A percentile compares a stretch with the other conserved stretches of the same genome.
Conservation (phyloP, 2,329 filamentous ascomycete genomes). For the Phialophora expanda region DNA sequence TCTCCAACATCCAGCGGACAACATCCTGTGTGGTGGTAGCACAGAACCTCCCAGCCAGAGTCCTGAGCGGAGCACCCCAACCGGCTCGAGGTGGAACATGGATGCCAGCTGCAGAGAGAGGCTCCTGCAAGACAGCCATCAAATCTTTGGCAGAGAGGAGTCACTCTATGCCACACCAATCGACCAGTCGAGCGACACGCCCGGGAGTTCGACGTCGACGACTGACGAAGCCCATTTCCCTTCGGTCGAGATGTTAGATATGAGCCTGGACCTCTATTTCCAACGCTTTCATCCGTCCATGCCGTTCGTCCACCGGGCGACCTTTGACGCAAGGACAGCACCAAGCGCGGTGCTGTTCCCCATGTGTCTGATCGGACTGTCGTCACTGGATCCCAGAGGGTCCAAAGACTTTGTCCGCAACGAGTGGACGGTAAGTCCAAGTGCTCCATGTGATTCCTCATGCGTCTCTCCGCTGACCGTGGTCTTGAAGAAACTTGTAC, state of each 20-base stretch:
- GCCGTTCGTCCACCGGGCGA: slow-evolving; percentile 20
- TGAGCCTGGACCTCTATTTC: slow-evolving; percentile 25
- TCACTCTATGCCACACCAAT: slow-evolving; percentile 9
- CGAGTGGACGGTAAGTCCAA: neutral
- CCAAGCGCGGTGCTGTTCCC: slow-evolving; percentile 22
- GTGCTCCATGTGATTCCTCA: neutral
- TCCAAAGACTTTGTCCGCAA: slow-evolving; percentile 16
- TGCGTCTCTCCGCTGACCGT: neutral
- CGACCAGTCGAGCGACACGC: slow-evolving; percentile 17
- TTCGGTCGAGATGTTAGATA: slow-evolving; percentile 18
- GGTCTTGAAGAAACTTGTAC: slow-evolving; percentile 14
- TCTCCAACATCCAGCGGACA: slow-evolving; percentile 13
- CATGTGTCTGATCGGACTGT: slow-evolving; percentile 24
- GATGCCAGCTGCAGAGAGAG: slow-evolving; percentile 19
- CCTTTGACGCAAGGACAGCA: slow-evolving; percentile 21
- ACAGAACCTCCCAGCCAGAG: neutral
- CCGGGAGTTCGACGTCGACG: slow-evolving; percentile 1
- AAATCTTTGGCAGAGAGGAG: slow-evolving; percentile 13
- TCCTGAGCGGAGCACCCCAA: neutral
- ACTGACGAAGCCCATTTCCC: slow-evolving; percentile 8
- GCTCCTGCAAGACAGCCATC: slow-evolving; percentile 21
- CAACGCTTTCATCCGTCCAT: slow-evolving; percentile 21
- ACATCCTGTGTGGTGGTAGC: slow-evolving; percentile 11
- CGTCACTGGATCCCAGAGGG: slow-evolving; percentile 18
- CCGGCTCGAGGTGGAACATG: slow-evolving; percentile 24